Percentiles rank a stretch among this genome's conserved stretches.
phyloP scores from a whole-genome alignment of 2,329 filamentous ascomycete species.

The Clonostachys chloroleuca region DNA sequence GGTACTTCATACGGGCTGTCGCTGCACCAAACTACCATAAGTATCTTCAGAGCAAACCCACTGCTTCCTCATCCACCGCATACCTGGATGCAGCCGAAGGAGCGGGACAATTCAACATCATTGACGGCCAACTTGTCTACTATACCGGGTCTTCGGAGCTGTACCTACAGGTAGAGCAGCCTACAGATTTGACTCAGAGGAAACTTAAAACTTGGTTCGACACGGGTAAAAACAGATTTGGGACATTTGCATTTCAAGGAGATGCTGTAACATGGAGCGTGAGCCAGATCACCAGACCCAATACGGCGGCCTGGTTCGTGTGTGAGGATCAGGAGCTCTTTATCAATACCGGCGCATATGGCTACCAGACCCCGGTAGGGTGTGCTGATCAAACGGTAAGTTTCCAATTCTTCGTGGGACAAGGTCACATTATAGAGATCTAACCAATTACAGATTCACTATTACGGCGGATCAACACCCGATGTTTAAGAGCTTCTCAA shows the following conservation, averaged over 20 bases:
- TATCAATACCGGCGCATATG: conserved; percentile 55
- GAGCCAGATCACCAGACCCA: conserved; percentile 42
- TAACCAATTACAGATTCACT: not conserved
- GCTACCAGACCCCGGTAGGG: conserved; percentile 50
- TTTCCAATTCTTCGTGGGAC: conserved; percentile 1
- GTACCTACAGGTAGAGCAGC: conserved; percentile 41
- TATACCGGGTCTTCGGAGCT: conserved; percentile 32
- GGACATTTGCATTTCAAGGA: conserved; percentile 52
- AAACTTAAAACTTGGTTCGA: conserved; percentile 47
- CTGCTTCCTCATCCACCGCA: conserved; percentile 37
- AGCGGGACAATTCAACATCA: conserved; percentile 54
- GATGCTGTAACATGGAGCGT: conserved; percentile 52
- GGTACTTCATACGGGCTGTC: conserved; percentile 55
- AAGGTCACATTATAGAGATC: not conserved
- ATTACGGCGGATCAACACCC: not conserved
- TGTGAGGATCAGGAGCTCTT: conserved; percentile 46
- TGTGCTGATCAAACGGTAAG: conserved; percentile 55
- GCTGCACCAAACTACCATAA: conserved; percentile 52
- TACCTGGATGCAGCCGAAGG: conserved; percentile 44
- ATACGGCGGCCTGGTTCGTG: conserved; percentile 55
- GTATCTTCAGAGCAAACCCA: conserved; percentile 44
- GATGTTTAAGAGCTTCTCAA: not conserved
- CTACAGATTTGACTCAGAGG: conserved; percentile 37
- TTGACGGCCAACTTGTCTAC: conserved; percentile 50
- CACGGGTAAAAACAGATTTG: conserved; percentile 44